Percentiles rank a stretch among this genome's conserved stretches.
Conservation (phyloP, 768 basidiomycete genomes). For the Mycena vitilis region DNA sequence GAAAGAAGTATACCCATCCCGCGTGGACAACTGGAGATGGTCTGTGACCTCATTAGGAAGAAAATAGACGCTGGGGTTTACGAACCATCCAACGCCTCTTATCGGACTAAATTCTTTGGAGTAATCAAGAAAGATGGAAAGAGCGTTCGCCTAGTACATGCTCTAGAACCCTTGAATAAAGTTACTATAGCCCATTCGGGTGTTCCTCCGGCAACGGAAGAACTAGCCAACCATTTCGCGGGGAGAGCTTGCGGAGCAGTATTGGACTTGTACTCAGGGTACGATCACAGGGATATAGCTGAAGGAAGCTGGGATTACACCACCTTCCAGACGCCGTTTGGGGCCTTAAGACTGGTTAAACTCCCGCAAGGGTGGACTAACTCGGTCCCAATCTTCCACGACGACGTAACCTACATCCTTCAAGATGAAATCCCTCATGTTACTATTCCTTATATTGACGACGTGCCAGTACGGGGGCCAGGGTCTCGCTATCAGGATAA, state of each 20-base stretch:
- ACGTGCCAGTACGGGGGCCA: conserved; percentile 40
- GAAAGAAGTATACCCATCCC: conserved; percentile 20
- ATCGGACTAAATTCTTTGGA: conserved; percentile 46
- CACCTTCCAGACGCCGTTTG: conserved; percentile 41
- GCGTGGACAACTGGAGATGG: conserved; percentile 23
- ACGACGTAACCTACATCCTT: conserved; percentile 40
- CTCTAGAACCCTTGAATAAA: conserved; percentile 41
- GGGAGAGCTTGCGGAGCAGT: conserved; percentile 25
- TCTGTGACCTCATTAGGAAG: conserved; percentile 26
- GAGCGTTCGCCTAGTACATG: conserved; percentile 37
- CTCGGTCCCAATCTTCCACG: conserved; percentile 30
- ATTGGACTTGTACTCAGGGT: conserved; percentile 39
- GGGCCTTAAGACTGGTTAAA: conserved; percentile 30
- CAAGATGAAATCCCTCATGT: conserved; percentile 42
- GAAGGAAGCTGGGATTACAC: conserved; percentile 41
- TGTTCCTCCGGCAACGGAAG: conserved; percentile 29
- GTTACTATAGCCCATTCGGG: conserved; percentile 36
- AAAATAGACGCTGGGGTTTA: conserved; percentile 30
- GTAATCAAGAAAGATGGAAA: conserved; percentile 38
- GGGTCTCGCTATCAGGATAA: conserved; percentile 30
- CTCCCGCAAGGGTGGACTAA: conserved; percentile 46
- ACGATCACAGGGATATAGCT: conserved; percentile 39
- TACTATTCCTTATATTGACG: conserved; percentile 42
- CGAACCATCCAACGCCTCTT: conserved; percentile 26
- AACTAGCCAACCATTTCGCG: conserved; percentile 13